Evolutionary conservation across 306 rosid species (phyloP).

Genomic region (Ceratonia siliqua): DNA sequence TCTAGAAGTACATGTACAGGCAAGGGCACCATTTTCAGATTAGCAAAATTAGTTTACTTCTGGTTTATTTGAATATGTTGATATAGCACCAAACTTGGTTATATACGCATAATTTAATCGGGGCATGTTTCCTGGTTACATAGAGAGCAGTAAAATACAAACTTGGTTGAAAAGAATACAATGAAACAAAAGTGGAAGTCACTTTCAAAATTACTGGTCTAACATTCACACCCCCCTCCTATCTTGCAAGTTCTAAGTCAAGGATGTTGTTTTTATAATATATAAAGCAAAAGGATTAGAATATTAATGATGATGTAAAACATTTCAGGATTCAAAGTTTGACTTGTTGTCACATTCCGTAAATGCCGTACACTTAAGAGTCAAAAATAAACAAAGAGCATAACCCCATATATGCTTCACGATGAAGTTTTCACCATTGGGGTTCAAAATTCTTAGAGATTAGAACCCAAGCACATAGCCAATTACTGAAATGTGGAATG

Average conservation of each 20-base stretch:
- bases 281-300: neutral
- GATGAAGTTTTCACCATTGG: neutral
- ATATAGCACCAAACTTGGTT: too few relatives aligned
- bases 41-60: neutral
- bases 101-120: neutral
- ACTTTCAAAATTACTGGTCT: neutral
- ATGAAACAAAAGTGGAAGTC: neutral
- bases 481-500: neutral
- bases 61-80: neutral
- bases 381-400: neutral
- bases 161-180: neutral
- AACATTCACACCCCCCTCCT: neutral
- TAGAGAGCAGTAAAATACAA: neutral
- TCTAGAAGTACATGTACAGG: neutral
- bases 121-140: too few relatives aligned
- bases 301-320: neutral
- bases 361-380: conserved; percentile 40
- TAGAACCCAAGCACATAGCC: neutral
- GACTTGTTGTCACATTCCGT: conserved; percentile 44
- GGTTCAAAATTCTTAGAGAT: neutral
- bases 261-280: neutral
- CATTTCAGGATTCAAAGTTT: conserved; percentile 21
- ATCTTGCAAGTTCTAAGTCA: too few relatives aligned
- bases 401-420: neutral
- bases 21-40: neutral